Evolutionary conservation across 1,284 basidiomycete genomes (phyloP).

Genomic region (Fomitopsis pinicola): DNA sequence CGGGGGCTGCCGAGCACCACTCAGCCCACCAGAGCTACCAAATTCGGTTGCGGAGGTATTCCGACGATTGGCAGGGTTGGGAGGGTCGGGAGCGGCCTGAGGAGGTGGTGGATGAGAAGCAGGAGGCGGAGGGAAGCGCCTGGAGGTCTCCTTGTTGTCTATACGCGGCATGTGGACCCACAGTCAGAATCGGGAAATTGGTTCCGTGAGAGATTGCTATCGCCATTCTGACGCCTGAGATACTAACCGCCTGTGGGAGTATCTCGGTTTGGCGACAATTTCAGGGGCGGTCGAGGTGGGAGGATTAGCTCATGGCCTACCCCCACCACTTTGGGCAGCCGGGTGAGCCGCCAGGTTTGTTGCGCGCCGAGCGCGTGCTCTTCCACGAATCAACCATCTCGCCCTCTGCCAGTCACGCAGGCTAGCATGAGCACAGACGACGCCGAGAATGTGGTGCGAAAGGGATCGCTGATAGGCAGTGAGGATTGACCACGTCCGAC

Average conservation of each 20-base stretch:
- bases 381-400: background rate
- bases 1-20: conserved; percentile 11
- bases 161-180: conserved; percentile 23
- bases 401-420: background rate
- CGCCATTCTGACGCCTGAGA: background rate
- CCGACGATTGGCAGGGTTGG: conserved; percentile 11
- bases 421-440: background rate
- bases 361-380: background rate
- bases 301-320: background rate
- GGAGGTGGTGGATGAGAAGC: conserved; percentile 12
- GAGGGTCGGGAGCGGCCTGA: conserved; percentile 12
- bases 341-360: background rate
- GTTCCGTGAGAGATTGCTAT: background rate
- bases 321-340: background rate
- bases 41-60: conserved; percentile 17
- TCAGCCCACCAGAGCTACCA: conserved; percentile 13
- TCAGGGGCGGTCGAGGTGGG: background rate
- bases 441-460: background rate
- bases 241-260: background rate
- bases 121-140: conserved; percentile 20
- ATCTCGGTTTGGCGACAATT: background rate
- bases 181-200: conserved; percentile 12
- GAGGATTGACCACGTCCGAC: no score
- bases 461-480: no score
- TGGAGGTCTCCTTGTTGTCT: conserved; percentile 17